Conservation (phyloP, 2,329 filamentous ascomycete species). For the Camillea tinctor region DNA sequence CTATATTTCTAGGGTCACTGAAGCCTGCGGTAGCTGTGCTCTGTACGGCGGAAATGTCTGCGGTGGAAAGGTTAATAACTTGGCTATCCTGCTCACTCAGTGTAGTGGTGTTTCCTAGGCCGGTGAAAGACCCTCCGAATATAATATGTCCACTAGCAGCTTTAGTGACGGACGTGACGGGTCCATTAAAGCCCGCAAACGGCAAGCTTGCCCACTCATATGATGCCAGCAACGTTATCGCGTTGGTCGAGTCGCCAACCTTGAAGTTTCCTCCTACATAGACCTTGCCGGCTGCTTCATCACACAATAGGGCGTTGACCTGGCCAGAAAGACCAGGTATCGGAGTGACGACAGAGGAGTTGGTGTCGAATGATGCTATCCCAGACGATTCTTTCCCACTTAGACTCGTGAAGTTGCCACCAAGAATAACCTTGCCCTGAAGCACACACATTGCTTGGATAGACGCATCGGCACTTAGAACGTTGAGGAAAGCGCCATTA, state of each 20-base stretch:
- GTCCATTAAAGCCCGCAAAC: slow-evolving; percentile 93
- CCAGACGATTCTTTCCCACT: slow-evolving; percentile 73
- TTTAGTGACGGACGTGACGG: slow-evolving; percentile 81
- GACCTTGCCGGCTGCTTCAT: slow-evolving; percentile 71
- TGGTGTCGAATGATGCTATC: slow-evolving; percentile 77
- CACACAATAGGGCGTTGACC: slow-evolving; percentile 81
- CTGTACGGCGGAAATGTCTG: slow-evolving; percentile 67
- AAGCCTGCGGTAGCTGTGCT: slow-evolving; percentile 64
- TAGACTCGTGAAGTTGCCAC: slow-evolving; percentile 93
- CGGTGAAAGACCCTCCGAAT: slow-evolving; percentile 88
- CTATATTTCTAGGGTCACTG: slow-evolving; percentile 73
- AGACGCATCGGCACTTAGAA: slow-evolving; percentile 76
- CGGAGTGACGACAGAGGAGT: slow-evolving; percentile 67
- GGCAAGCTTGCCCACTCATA: slow-evolving; percentile 76
- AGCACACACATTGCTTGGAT: slow-evolving; percentile 89
- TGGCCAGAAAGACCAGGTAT: slow-evolving; percentile 79
- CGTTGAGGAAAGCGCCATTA: slow-evolving; percentile 75
- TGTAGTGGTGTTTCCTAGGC: slow-evolving; percentile 75
- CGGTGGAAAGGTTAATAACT: slow-evolving; percentile 79
- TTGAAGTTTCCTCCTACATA: slow-evolving; percentile 89
- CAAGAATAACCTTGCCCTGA: slow-evolving; percentile 70
- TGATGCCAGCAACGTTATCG: slow-evolving; percentile 72
- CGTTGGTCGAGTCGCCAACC: slow-evolving; percentile 80
- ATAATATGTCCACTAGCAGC: slow-evolving; percentile 80
- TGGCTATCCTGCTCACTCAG: slow-evolving; percentile 69